These are phyloP conservation scores for Venturia carpophila DNA, from an alignment of 2,329 filamentous ascomycete genomes.

Conservation along the genomic window DNA sequence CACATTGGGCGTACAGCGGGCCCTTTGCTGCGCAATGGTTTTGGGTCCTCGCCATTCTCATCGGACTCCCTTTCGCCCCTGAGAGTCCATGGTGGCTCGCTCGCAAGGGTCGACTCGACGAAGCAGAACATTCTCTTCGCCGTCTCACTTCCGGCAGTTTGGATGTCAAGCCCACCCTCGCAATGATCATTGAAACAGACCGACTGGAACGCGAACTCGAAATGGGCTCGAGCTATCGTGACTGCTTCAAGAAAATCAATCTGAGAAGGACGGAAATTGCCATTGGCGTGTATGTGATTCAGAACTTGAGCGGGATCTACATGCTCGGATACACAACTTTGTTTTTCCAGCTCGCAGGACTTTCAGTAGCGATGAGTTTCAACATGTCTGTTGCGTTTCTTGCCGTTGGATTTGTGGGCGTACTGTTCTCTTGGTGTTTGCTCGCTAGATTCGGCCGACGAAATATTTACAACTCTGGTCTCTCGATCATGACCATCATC, in stretches of 20 bases:
- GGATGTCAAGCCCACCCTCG: slow-evolving; percentile 62
- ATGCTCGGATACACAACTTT: slow-evolving; percentile 43
- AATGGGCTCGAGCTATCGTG: slow-evolving; percentile 63
- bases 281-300: slow-evolving; percentile 45
- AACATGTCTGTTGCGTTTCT: slow-evolving; percentile 49
- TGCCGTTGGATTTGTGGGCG: slow-evolving; percentile 66
- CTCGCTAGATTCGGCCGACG: slow-evolving; percentile 70
- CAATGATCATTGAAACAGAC: slow-evolving; percentile 90
- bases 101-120: slow-evolving; percentile 53
- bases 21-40: slow-evolving; percentile 48
- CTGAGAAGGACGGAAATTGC: slow-evolving; percentile 69
- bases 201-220: slow-evolving; percentile 72
- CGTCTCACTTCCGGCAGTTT: slow-evolving; percentile 62
- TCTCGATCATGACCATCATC: slow-evolving; percentile 52
- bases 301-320: slow-evolving; percentile 41
- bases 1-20: slow-evolving; percentile 62
- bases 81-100: slow-evolving; percentile 73
- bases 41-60: slow-evolving; percentile 60
- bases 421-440: slow-evolving; percentile 73
- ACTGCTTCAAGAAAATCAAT: slow-evolving; percentile 77
- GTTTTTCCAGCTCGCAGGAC: slow-evolving; percentile 42
- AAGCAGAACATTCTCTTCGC: slow-evolving; percentile 58
- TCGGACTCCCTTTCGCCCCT: slow-evolving; percentile 60
- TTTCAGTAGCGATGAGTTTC: slow-evolving; percentile 37
- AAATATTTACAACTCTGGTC: slow-evolving; percentile 66